Evolutionary conservation across 306 rosid species (phyloP).

Genomic region (Parietaria judaica): DNA sequence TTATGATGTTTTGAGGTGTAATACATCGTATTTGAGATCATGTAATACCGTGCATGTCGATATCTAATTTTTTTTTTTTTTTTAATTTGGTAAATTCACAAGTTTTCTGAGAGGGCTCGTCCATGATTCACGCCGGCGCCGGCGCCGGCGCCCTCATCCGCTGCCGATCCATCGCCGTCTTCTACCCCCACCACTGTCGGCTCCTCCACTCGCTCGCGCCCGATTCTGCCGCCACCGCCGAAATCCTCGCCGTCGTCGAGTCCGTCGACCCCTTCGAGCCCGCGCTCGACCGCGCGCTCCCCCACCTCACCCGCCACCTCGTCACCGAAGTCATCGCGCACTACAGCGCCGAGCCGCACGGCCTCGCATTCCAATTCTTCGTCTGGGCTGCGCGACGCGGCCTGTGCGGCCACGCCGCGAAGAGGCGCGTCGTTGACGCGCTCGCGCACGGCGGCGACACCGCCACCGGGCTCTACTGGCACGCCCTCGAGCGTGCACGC

Average conservation of each 20-base stretch:
- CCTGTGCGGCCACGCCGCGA: constrained; percentile 16
- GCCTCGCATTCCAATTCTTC: constrained; percentile 41
- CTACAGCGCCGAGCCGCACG: constrained; percentile 12
- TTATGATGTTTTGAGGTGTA: too few species aligned
- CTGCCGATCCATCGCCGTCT: constrained; percentile 7
- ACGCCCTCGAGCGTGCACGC: constrained; percentile 37
- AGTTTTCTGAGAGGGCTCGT: too few species aligned
- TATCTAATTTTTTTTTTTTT: too few species aligned
- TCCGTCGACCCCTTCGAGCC: constrained; percentile 11
- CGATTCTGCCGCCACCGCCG: constrained; percentile 12
- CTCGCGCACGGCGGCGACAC: constrained; percentile 33
- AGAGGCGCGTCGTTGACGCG: constrained; percentile 21
- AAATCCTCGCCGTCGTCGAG: constrained; percentile 24
- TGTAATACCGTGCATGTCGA: too few species aligned
- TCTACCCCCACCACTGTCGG: constrained; percentile 18
- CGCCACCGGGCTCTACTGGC: constrained; percentile 44
- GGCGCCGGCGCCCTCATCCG: too few species aligned
- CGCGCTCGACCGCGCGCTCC: constrained; percentile 10
- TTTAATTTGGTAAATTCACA: too few species aligned
- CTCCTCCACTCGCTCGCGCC: constrained; percentile 12
- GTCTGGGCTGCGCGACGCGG: constrained; percentile 46
- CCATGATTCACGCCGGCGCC: neutral
- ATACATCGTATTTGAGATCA: too few species aligned
- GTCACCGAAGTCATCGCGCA: constrained; percentile 15
- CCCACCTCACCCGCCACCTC: constrained; percentile 5